phyloP scores from a whole-genome alignment of 2,329 filamentous ascomycete species.

The Fusarium tanahbumbuense region DNA sequence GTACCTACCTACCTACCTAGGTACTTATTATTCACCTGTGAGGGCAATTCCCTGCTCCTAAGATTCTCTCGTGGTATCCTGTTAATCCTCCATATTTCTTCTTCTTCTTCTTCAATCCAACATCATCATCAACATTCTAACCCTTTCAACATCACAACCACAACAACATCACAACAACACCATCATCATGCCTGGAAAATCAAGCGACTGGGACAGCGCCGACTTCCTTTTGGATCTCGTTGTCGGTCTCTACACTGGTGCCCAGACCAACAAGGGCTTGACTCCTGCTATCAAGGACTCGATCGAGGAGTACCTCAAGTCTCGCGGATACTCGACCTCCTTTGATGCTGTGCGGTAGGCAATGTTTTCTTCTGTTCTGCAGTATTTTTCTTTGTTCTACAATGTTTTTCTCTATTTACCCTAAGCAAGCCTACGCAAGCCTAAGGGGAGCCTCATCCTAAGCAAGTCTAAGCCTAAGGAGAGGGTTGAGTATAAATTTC shows the following conservation, averaged over 20 bases:
- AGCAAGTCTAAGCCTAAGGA: background rate
- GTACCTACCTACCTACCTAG: too few relatives aligned
- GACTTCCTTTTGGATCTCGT: slow-evolving; percentile 51
- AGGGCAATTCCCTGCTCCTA: background rate
- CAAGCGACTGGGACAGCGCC: slow-evolving; percentile 49
- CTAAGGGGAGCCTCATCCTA: background rate
- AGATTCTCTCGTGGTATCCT: background rate
- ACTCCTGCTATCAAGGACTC: slow-evolving; percentile 45
- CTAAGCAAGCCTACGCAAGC: background rate
- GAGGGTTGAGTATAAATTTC: background rate
- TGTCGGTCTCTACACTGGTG: slow-evolving; percentile 50
- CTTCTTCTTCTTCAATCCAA: background rate
- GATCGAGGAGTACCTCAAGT: slow-evolving; percentile 51
- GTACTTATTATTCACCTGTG: background rate
- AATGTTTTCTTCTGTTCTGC: background rate
- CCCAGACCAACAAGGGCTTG: slow-evolving; percentile 45
- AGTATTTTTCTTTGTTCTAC: background rate
- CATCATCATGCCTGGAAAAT: slow-evolving; percentile 37
- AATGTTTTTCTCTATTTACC: background rate
- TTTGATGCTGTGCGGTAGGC: slow-evolving; percentile 60
- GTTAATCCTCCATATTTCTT: background rate
- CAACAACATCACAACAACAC: background rate
- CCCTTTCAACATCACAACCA: background rate
- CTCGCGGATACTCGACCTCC: slow-evolving; percentile 51
- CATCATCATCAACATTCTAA: background rate